phyloP scores from a whole-genome alignment of 768 basidiomycete species.

The Trametes cinnabarina region DNA sequence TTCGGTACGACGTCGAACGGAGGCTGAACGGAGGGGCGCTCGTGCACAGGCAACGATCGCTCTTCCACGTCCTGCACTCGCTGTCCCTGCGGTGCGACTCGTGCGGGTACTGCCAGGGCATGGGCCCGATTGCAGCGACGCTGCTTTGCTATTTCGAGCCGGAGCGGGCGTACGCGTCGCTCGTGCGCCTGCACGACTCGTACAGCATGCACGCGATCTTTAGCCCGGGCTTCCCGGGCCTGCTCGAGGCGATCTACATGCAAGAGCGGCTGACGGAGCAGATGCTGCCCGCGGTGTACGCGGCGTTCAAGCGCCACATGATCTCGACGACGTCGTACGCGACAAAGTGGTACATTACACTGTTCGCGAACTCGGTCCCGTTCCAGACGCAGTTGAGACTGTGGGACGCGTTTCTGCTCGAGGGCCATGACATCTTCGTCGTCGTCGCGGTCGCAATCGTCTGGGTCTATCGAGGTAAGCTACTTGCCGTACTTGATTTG shows the following conservation, averaged over 20 bases:
- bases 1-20: neutral
- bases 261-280: slow-evolving; percentile 87
- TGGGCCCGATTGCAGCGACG: slow-evolving; percentile 96
- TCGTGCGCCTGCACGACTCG: slow-evolving; percentile 85
- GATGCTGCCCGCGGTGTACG: slow-evolving; percentile 88
- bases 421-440: slow-evolving; percentile 87
- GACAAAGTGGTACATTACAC: slow-evolving; percentile 99
- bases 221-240: slow-evolving; percentile 90
- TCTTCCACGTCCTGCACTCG: slow-evolving; percentile 92
- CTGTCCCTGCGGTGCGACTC: slow-evolving; percentile 81
- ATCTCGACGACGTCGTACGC: slow-evolving; percentile 94
- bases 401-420: slow-evolving; percentile 92
- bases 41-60: slow-evolving; percentile 78
- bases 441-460: slow-evolving; percentile 84
- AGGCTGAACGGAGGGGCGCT: neutral
- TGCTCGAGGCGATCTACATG: slow-evolving; percentile 93
- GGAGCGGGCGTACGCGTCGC: slow-evolving; percentile 78
- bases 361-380: slow-evolving; percentile 93
- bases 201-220: slow-evolving; percentile 90
- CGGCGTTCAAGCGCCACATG: slow-evolving; percentile 81
- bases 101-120: slow-evolving; percentile 98
- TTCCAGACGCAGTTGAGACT: slow-evolving; percentile 92
- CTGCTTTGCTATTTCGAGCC: slow-evolving; percentile 92
- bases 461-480: slow-evolving; percentile 84
- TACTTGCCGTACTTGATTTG: neutral